Conservation (phyloP, 2,329 filamentous ascomycete species). For the Arthroderma sp. region DNA sequence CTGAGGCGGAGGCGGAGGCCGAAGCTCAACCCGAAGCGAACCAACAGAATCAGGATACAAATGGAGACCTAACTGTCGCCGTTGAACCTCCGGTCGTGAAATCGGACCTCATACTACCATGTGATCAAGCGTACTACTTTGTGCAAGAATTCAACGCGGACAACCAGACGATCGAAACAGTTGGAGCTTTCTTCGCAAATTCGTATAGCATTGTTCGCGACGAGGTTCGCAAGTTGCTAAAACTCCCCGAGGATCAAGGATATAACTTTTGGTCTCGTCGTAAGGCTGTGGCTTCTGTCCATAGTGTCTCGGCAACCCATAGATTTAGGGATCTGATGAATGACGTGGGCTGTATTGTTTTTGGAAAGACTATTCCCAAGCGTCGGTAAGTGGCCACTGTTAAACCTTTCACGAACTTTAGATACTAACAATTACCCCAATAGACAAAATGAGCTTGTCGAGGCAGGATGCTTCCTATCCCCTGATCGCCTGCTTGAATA, state of each 20-base stretch:
- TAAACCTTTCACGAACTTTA: neutral
- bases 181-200: slow-evolving; percentile 34
- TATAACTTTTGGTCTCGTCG: slow-evolving; percentile 35
- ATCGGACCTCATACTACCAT: slow-evolving; percentile 1
- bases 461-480: slow-evolving; percentile 26
- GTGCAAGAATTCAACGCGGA: slow-evolving; percentile 44
- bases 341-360: neutral
- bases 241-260: slow-evolving; percentile 28
- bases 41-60: neutral
- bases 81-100: neutral
- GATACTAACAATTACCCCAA: neutral
- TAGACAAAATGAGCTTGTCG: slow-evolving; percentile 25
- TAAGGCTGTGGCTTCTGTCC: slow-evolving; percentile 23
- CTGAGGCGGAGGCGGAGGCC: neutral
- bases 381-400: neutral
- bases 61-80: neutral
- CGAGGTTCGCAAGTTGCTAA: slow-evolving; percentile 29
- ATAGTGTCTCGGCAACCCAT: slow-evolving; percentile 23
- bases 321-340: slow-evolving; percentile 25
- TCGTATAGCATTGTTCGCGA: slow-evolving; percentile 31
- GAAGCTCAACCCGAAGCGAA: neutral
- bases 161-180: slow-evolving; percentile 31
- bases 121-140: slow-evolving; percentile 34
- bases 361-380: slow-evolving; percentile 1
- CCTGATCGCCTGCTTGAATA: slow-evolving; percentile 33